Percentiles rank a stretch among this genome's conserved stretches.
phyloP scores from a whole-genome alignment of 2,329 filamentous ascomycete genomes.

The Metarhizium rileyi region DNA sequence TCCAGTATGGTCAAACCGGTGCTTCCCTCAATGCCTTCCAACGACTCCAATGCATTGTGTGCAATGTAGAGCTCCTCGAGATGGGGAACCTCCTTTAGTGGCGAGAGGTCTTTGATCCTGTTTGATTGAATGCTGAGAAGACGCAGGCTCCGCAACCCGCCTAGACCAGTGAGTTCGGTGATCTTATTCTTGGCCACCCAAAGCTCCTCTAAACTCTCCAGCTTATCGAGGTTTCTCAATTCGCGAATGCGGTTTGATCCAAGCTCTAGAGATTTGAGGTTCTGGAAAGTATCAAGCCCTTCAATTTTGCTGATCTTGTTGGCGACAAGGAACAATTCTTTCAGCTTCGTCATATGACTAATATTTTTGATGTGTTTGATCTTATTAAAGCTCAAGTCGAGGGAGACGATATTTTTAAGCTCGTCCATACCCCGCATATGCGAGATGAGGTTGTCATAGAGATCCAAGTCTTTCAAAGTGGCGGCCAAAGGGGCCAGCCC shows the following conservation, averaged over 20 bases:
- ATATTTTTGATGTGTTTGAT: constrained; percentile 96
- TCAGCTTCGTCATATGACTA: constrained; percentile 64
- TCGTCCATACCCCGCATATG: constrained; percentile 78
- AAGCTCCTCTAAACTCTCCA: constrained; percentile 73
- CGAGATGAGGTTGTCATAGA: constrained; percentile 92
- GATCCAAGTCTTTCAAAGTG: constrained; percentile 73
- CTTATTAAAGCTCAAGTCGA: constrained; percentile 98
- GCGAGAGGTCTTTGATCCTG: constrained; percentile 69
- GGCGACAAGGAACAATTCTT: constrained; percentile 83
- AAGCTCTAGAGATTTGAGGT: constrained; percentile 76
- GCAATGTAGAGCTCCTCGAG: constrained; percentile 94
- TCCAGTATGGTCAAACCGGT: constrained; percentile 68
- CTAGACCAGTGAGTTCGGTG: constrained; percentile 66
- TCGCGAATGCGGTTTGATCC: constrained; percentile 87
- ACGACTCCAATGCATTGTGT: constrained; percentile 76
- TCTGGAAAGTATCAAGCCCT: constrained; percentile 62
- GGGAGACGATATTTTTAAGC: constrained; percentile 62
- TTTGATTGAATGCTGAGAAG: constrained; percentile 95
- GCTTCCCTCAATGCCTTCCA: constrained; percentile 63
- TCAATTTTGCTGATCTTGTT: constrained; percentile 91
- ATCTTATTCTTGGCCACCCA: constrained; percentile 99
- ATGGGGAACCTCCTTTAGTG: constrained; percentile 60
- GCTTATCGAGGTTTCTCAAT: constrained; percentile 72
- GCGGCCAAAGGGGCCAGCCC: constrained; percentile 56
- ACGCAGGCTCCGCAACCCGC: constrained; percentile 65